A percentile compares a stretch with the other conserved stretches of the same genome.
Evolutionary conservation across 2,329 filamentous ascomycete species (phyloP).

Genomic region (Stachybotrys elegans): DNA sequence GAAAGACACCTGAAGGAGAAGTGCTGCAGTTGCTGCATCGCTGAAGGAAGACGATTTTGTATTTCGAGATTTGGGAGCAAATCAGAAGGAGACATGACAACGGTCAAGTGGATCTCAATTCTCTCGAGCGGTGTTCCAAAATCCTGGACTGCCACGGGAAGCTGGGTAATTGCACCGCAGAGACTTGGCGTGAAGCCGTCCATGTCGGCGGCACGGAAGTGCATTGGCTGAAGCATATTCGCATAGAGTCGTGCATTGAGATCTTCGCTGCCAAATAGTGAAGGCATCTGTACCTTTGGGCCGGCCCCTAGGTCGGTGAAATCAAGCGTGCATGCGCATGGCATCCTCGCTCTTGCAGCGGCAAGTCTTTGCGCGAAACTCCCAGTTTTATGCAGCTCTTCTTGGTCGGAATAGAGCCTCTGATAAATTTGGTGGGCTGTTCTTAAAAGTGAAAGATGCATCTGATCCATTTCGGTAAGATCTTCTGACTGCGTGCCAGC

Average conservation of each 20-base stretch:
- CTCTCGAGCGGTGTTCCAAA: conserved; percentile 1
- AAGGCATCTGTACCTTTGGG: neutral
- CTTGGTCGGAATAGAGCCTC: conserved; percentile 4
- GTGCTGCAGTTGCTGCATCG: conserved; percentile 2
- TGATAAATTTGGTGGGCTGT: conserved; percentile 2
- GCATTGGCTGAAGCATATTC: neutral
- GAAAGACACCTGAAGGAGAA: conserved; percentile 1
- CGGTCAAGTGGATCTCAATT: conserved; percentile 1
- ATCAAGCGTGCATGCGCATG: neutral
- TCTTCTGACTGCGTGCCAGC: conserved; percentile 1
- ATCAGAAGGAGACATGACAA: neutral
- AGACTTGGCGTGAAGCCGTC: conserved; percentile 2
- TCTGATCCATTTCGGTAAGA: neutral
- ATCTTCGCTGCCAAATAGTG: conserved; percentile 1
- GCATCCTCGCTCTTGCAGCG: conserved; percentile 1
- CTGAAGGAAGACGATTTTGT: conserved; percentile 2
- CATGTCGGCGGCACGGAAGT: neutral
- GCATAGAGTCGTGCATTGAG: neutral
- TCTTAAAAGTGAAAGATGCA: conserved; percentile 1
- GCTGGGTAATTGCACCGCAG: neutral
- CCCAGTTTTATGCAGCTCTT: conserved; percentile 1
- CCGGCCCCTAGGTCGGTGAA: neutral
- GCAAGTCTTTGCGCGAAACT: conserved; percentile 1
- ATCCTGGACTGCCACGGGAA: conserved; percentile 1
- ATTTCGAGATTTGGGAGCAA: neutral